Conservation (phyloP, 2,329 filamentous ascomycete genomes). For the Grosmannia penicillata region DNA sequence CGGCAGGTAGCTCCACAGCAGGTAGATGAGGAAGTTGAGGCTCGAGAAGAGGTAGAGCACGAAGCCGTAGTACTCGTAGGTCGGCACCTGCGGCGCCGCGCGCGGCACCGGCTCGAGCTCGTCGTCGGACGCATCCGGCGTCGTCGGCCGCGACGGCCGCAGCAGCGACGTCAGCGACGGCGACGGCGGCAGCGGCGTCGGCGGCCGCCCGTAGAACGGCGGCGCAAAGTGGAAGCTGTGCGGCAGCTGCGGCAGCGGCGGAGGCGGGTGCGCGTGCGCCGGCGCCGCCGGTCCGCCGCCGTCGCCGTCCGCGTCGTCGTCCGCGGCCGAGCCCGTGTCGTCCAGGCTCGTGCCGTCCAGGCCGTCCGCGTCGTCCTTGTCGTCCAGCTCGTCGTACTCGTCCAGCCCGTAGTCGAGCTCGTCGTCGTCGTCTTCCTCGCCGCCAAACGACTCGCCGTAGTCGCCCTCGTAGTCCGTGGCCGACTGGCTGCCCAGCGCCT, state of each 20-base stretch:
- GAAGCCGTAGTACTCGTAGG: conserved; percentile 98
- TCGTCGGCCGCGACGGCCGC: conserved; percentile 80
- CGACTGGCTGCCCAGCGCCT: conserved; percentile 7
- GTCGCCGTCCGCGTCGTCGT: conserved; percentile 7
- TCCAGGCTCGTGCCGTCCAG: conserved; percentile 14
- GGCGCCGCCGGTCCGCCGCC: conserved; percentile 9
- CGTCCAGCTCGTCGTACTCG: conserved; percentile 14
- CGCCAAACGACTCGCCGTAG: conserved; percentile 13
- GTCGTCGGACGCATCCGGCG: conserved; percentile 80
- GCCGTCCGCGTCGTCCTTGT: conserved; percentile 13
- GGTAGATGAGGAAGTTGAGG: conserved; percentile 58
- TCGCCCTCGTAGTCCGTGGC: conserved; percentile 11
- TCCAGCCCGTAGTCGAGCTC: conserved; percentile 14
- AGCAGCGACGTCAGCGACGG: conserved; percentile 86
- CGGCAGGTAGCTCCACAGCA: conserved; percentile 80
- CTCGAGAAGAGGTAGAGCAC: conserved; percentile 86
- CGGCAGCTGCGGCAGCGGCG: conserved; percentile 29
- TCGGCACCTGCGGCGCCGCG: conserved; percentile 87
- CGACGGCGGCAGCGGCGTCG: conserved; percentile 82
- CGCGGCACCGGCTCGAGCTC: conserved; percentile 68
- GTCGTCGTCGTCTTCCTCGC: conserved; percentile 7
- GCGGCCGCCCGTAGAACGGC: conserved; percentile 95
- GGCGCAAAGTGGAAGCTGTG: conserved; percentile 55
- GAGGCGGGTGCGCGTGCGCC: conserved; percentile 11
- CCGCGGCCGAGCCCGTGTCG: conserved; percentile 14